phyloP scores from a whole-genome alignment of 352 stramenopile species.

The Nothophytophthora sp. region DNA sequence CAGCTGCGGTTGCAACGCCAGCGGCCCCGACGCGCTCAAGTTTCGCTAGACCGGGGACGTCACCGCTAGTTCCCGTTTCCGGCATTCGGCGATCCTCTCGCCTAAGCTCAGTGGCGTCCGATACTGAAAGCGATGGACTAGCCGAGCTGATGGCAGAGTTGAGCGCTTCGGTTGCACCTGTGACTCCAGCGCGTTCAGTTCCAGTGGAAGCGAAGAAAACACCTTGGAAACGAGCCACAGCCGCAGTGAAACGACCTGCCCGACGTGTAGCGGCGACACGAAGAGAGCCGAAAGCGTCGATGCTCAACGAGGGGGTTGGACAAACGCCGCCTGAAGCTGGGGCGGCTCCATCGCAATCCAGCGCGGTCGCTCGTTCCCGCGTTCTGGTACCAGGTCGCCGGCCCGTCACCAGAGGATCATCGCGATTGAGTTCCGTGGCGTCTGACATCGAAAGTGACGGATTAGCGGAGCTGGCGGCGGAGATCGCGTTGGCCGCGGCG shows the following conservation, averaged over 20 bases:
- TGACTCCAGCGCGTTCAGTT: background rate
- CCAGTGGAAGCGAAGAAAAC: background rate
- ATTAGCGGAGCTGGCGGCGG: conserved; percentile 46
- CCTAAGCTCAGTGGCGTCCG: conserved; percentile 22
- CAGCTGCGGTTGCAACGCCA: too few relatives aligned
- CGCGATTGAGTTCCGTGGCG: conserved; percentile 29
- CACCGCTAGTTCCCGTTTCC: too few relatives aligned
- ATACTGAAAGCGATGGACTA: conserved; percentile 52
- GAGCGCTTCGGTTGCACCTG: conserved; percentile 8
- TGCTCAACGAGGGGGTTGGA: too few relatives aligned
- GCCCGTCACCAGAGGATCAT: conserved; percentile 16
- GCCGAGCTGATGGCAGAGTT: conserved; percentile 50
- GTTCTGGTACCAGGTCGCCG: too few relatives aligned
- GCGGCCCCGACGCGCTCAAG: too few relatives aligned
- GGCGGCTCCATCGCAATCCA: too few relatives aligned
- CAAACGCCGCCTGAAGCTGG: too few relatives aligned
- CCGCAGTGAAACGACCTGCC: background rate
- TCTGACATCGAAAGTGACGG: conserved; percentile 53
- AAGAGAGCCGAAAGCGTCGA: conserved; percentile 3
- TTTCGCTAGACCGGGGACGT: too few relatives aligned
- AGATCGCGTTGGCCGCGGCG: conserved; percentile 28
- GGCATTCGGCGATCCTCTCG: conserved; percentile 9
- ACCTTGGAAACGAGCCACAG: background rate
- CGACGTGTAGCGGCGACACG: background rate
- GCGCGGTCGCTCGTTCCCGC: too few relatives aligned